A percentile compares a stretch with the other conserved stretches of the same genome.
phyloP scores from a whole-genome alignment of 2,329 filamentous ascomycete genomes.

The Coniosporium tulheliwenetii region DNA sequence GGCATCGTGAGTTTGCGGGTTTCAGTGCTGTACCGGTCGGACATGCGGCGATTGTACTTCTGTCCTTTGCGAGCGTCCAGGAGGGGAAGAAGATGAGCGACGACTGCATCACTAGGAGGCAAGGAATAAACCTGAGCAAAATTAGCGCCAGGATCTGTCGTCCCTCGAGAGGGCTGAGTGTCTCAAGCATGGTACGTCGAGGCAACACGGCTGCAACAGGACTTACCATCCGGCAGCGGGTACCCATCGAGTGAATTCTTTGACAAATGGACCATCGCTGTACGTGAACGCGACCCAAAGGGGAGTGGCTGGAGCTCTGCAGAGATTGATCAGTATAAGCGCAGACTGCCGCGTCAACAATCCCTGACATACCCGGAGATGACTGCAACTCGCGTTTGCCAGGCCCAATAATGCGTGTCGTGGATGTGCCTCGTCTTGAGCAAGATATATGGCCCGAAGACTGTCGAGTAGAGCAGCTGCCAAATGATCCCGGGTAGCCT shows the following conservation, averaged over 20 bases:
- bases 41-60: slow-evolving; percentile 16
- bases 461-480: slow-evolving; percentile 49
- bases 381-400: slow-evolving; percentile 41
- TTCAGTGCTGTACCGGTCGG: slow-evolving; percentile 13
- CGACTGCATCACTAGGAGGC: slow-evolving; percentile 47
- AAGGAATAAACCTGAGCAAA: slow-evolving; percentile 31
- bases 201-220: not conserved
- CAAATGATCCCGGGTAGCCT: slow-evolving; percentile 48
- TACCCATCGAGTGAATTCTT: slow-evolving; percentile 36
- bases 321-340: not conserved
- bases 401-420: slow-evolving; percentile 51
- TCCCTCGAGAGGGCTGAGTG: slow-evolving; percentile 1
- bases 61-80: slow-evolving; percentile 32
- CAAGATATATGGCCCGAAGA: slow-evolving; percentile 44
- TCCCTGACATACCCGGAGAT: slow-evolving; percentile 21
- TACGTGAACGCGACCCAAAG: slow-evolving; percentile 47
- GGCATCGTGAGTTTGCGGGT: slow-evolving; percentile 3
- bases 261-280: slow-evolving; percentile 36
- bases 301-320: slow-evolving; percentile 46
- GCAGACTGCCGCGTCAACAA: slow-evolving; percentile 6
- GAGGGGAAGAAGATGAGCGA: slow-evolving; percentile 47
- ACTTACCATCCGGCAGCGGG: slow-evolving; percentile 48
- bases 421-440: slow-evolving; percentile 45
- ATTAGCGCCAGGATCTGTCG: slow-evolving; percentile 1
- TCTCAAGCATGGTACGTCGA: no score